These are phyloP conservation scores for Diutina sp. DNA, from an alignment of 1,139 yeast genomes.

Conservation along the genomic window DNA sequence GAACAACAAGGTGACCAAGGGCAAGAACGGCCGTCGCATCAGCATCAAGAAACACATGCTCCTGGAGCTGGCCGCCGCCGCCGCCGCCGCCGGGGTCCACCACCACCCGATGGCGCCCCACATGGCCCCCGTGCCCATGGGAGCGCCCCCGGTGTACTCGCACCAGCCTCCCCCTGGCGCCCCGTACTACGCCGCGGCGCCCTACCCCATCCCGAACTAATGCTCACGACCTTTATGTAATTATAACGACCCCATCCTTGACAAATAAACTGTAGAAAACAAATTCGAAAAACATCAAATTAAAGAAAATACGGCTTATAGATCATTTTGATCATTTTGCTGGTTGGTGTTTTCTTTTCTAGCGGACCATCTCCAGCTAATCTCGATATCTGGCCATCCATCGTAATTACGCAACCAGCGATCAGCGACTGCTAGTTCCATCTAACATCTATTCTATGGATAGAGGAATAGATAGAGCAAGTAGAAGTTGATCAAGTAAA, in stretches of 20 bases:
- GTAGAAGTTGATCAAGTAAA: too few species aligned
- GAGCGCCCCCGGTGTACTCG: neutral
- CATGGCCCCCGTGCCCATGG: neutral
- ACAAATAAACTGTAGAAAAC: too few species aligned
- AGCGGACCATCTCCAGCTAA: too few species aligned
- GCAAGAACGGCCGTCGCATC: conserved; percentile 33
- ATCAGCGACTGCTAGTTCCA: too few species aligned
- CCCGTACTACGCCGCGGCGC: neutral
- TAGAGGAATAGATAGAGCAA: too few species aligned
- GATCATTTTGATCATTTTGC: too few species aligned
- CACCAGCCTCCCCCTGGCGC: neutral
- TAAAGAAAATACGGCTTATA: too few species aligned
- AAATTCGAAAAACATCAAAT: too few species aligned
- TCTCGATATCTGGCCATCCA: too few species aligned
- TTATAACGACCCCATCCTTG: neutral
- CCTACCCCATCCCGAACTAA: conserved; percentile 1
- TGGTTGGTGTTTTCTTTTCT: too few species aligned
- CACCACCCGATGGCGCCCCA: neutral
- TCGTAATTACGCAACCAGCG: too few species aligned
- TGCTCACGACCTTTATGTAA: neutral
- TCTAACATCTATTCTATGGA: too few species aligned
- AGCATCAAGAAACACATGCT: conserved; percentile 17
- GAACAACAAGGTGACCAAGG: conserved; percentile 32
- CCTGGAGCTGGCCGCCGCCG: neutral
- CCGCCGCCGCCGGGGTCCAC: neutral